Evolutionary conservation across 1,284 basidiomycete species (phyloP).

Genomic region (Moesziomyces globuligerus): DNA sequence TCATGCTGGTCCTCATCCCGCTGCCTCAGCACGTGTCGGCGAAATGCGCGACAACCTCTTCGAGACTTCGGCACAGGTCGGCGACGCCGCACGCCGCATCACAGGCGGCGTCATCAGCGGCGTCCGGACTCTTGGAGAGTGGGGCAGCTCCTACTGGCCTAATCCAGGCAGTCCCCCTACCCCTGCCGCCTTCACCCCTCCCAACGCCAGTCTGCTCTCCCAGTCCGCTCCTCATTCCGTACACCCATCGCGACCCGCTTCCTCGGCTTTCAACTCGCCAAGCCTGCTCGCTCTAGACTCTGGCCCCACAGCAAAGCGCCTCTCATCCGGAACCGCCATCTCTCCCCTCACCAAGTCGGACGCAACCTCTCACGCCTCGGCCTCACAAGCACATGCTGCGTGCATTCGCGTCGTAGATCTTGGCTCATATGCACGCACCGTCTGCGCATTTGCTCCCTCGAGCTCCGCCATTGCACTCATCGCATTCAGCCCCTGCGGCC

Average conservation of each 20-base stretch:
- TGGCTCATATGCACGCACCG: constrained; percentile 10
- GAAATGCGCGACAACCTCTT: constrained; percentile 48
- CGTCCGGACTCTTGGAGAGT: constrained; percentile 43
- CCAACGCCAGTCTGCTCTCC: constrained; percentile 26
- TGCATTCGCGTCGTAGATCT: constrained; percentile 37
- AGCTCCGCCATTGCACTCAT: constrained; percentile 17
- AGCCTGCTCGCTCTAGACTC: constrained; percentile 24
- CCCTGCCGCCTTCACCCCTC: constrained; percentile 8
- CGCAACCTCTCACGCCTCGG: neutral
- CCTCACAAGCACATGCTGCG: neutral
- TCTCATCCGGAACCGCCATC: constrained; percentile 10
- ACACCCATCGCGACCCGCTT: constrained; percentile 13
- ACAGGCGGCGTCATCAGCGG: constrained; percentile 44
- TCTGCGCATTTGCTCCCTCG: constrained; percentile 36
- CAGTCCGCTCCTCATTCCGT: constrained; percentile 37
- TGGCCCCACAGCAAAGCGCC: constrained; percentile 9
- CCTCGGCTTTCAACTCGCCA: constrained; percentile 40
- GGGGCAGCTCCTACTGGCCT: constrained; percentile 44
- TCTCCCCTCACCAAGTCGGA: constrained; percentile 2
- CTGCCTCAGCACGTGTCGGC: constrained; percentile 18
- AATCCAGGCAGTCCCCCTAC: constrained; percentile 23
- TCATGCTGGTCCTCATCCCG: constrained; percentile 1
- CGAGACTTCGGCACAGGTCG: constrained; percentile 41
- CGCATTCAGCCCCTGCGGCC: constrained; percentile 36
- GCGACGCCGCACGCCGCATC: constrained; percentile 47